Base-by-base conservation (phyloP, 164 flowering plant genomes). In the Nelumbo lutea region DNA sequence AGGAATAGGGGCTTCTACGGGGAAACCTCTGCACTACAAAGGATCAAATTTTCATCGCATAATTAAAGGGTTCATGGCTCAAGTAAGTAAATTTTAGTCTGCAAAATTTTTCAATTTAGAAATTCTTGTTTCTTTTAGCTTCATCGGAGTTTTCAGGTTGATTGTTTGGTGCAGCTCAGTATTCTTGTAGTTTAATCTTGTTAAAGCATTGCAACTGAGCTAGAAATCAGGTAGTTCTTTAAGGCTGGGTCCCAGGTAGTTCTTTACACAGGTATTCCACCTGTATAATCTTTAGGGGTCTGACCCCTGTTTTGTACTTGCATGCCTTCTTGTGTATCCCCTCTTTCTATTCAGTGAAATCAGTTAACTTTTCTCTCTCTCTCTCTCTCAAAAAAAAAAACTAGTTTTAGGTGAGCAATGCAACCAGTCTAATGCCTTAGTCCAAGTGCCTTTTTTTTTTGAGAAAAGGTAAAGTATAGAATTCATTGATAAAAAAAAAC, bases 11-110 rank as follows among this genome's bases (percentile, higher is more conserved):
- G 62, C 56, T 43, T 68, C 85, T 57, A 82, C 93, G 55, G 91
- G 89, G 64, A 87, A 89, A 69, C 88, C 89, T 74, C 77, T 91
- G 59, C 95, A 87, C 75, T 88, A 68, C 78, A 91, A 91, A 53
- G 93, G 95, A 66, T 72, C 90, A 47, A 61, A 57, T 64, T 83
- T 91, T 72, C 97, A 89, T 76, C 93, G 95, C 59, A 82, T 91
- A 70, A 87, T 91, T 63, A 85, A 79, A 72, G 95, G 95, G 64
- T 91, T 89, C 75, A 89, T 91, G 95, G 93, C 89, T 9, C 95
- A 91, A 68, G 97, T 89, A 81, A 69, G 83, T 70, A 41, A 6
- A 69, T 62, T 38, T 4, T 43, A 14, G 3, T 67, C 10, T 42
- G n/a, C 39, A 43, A 42, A 27, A 56, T 39, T 41, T 44, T 6